These are phyloP conservation scores for Coemansia sp. DNA, from an alignment of 192 early-diverging fungal species.

Conservation along the genomic window DNA sequence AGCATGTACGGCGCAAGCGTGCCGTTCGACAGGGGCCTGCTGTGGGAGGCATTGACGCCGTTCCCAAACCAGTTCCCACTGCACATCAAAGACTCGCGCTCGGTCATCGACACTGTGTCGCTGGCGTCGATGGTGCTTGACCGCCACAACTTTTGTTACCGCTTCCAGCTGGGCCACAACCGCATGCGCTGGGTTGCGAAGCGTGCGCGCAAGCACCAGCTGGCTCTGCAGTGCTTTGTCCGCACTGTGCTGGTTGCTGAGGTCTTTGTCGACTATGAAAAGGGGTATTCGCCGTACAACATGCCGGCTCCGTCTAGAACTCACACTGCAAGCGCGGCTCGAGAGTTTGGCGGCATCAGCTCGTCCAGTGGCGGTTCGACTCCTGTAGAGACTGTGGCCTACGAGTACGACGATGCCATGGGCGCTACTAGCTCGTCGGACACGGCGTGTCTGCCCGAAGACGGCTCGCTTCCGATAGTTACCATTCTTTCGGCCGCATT, in stretches of 20 bases:
- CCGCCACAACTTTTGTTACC: slow-evolving; percentile 53
- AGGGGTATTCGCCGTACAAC: slow-evolving; percentile 49
- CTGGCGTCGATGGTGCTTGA: slow-evolving; percentile 50
- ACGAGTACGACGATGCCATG: neutral
- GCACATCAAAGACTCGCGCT: slow-evolving; percentile 50
- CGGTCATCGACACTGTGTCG: slow-evolving; percentile 40
- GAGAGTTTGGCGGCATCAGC: slow-evolving; percentile 9
- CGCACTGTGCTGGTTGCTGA: slow-evolving; percentile 43
- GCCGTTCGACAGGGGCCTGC: slow-evolving; percentile 28
- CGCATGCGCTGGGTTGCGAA: slow-evolving; percentile 48
- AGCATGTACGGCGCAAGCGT: slow-evolving; percentile 19
- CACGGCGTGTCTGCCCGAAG: slow-evolving; percentile 19
- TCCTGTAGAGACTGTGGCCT: slow-evolving; percentile 18
- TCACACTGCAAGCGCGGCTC: neutral
- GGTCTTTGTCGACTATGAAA: slow-evolving; percentile 52
- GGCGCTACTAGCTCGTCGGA: neutral
- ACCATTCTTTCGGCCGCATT: slow-evolving; percentile 46
- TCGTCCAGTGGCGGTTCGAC: slow-evolving; percentile 26
- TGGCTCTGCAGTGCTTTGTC: slow-evolving; percentile 45
- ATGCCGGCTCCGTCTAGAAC: slow-evolving; percentile 1
- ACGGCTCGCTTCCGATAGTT: slow-evolving; percentile 41
- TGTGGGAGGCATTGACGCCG: slow-evolving; percentile 54
- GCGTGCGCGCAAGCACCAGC: slow-evolving; percentile 41
- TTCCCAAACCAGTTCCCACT: slow-evolving; percentile 53
- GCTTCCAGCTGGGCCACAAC: slow-evolving; percentile 48